Conservation (phyloP, 1,284 basidiomycete genomes). For the Anthracocystis panici-leucophaei region DNA sequence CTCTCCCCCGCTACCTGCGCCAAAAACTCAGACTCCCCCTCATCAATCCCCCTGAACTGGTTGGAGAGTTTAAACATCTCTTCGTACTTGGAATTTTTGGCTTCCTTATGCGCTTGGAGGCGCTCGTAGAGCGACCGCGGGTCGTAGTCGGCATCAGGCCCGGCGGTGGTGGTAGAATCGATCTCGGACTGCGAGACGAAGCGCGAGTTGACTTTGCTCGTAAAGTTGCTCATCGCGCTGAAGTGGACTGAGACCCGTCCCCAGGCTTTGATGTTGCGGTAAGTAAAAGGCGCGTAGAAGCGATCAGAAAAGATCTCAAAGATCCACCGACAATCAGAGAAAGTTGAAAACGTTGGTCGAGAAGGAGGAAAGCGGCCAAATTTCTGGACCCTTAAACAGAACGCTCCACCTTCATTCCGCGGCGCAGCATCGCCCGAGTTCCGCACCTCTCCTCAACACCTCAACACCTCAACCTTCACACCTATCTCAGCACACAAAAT, state of each 20-base stretch:
- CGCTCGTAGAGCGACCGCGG: slow-evolving; percentile 51
- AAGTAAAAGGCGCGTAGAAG: no score
- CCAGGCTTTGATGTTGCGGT: no score
- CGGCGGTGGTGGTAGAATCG: neutral
- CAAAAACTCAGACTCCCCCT: slow-evolving; percentile 61
- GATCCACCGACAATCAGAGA: no score
- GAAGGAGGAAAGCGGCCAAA: neutral
- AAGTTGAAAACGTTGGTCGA: neutral
- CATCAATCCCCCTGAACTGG: slow-evolving; percentile 67
- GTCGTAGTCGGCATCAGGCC: slow-evolving; percentile 36
- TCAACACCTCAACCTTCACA: neutral
- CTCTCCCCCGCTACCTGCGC: slow-evolving; percentile 44
- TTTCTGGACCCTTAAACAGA: neutral
- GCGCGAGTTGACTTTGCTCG: slow-evolving; percentile 23
- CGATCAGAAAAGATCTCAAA: no score
- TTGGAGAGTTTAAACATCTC: slow-evolving; percentile 63
- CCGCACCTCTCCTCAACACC: slow-evolving; percentile 2
- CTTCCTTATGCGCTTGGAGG: slow-evolving; percentile 58
- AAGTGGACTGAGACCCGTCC: no score
- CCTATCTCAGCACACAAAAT: neutral
- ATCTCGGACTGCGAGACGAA: slow-evolving; percentile 43
- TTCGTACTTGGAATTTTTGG: slow-evolving; percentile 61
- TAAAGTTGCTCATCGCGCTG: neutral
- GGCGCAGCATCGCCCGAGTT: neutral
- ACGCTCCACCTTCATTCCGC: neutral